A percentile compares a stretch with the other conserved stretches of the same genome.
phyloP scores from a whole-genome alignment of 495 filamentous ascomycete species.

The Aspergillus diversus region DNA sequence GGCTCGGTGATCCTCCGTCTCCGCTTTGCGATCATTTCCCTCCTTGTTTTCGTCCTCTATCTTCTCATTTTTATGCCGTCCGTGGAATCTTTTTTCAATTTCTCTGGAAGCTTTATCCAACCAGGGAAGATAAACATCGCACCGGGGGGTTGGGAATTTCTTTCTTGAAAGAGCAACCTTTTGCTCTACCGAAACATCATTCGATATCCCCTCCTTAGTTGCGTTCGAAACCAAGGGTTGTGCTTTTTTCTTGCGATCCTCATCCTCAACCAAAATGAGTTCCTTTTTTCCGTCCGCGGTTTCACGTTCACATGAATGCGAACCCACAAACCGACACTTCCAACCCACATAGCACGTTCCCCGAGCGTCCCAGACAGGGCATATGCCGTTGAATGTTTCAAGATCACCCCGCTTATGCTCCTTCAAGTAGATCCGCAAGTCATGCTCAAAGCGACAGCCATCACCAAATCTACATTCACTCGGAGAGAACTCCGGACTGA shows the following conservation, averaged over 20 bases:
- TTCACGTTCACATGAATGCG: conserved; percentile 77
- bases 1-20: conserved; percentile 71
- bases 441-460: conserved; percentile 77
- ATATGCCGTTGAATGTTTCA: conserved; percentile 70
- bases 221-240: conserved; percentile 35
- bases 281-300: conserved; percentile 79
- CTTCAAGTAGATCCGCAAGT: conserved; percentile 80
- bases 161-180: conserved; percentile 74
- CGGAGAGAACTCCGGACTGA: conserved; percentile 75
- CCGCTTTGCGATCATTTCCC: conserved; percentile 31
- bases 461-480: conserved; percentile 71
- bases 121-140: conserved; percentile 77
- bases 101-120: conserved; percentile 62
- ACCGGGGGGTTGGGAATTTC: conserved; percentile 65
- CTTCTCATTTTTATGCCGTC: conserved; percentile 25
- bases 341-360: conserved; percentile 83
- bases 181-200: conserved; percentile 64
- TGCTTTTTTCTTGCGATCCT: conserved; percentile 49
- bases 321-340: conserved; percentile 87
- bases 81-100: conserved; percentile 52
- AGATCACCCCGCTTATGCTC: conserved; percentile 82
- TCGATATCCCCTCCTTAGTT: conserved; percentile 69
- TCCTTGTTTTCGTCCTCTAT: conserved; percentile 37
- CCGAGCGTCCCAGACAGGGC: conserved; percentile 75
- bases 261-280: conserved; percentile 67